Percentiles rank a stretch among this genome's conserved stretches.
These are phyloP conservation scores for Cyberlindnera amylophila DNA, from an alignment of 805 yeast genomes.

Conservation along the genomic window DNA sequence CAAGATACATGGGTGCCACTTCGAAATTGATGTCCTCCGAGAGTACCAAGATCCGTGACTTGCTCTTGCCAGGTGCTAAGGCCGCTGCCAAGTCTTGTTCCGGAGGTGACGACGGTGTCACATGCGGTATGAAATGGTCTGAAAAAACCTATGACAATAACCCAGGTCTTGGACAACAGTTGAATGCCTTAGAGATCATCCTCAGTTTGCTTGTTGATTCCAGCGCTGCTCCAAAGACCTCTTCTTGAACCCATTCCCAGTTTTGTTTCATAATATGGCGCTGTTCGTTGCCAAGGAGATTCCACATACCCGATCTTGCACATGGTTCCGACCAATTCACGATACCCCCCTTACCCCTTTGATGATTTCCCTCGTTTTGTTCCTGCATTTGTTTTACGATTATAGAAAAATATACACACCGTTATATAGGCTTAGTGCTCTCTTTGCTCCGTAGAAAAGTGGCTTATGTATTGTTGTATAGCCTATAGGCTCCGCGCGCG, in stretches of 20 bases:
- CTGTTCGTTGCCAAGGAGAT: background rate
- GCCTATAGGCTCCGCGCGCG: too few species aligned
- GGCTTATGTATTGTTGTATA: too few species aligned
- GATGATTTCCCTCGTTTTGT: too few species aligned
- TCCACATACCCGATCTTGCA: too few species aligned
- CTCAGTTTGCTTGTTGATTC: constrained; percentile 37
- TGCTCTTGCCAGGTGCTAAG: constrained; percentile 45
- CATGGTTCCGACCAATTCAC: too few species aligned
- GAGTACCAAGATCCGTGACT: constrained; percentile 28
- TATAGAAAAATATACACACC: too few species aligned
- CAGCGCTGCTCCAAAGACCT: constrained; percentile 4
- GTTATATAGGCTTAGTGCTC: too few species aligned
- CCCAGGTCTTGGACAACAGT: constrained; percentile 88
- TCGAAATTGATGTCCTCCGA: constrained; percentile 62
- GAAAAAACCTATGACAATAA: constrained; percentile 58
- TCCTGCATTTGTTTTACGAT: too few species aligned
- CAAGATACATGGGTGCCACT: constrained; percentile 71
- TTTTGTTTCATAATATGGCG: background rate
- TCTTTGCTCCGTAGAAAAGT: too few species aligned
- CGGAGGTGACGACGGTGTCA: constrained; percentile 81
- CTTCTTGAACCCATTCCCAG: too few species aligned
- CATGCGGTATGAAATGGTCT: constrained; percentile 86
- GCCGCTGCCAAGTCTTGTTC: constrained; percentile 84
- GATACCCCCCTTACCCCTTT: too few species aligned
- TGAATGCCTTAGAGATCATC: constrained; percentile 71